Conservation (phyloP, 306 rosid species). For the Lotus japonicus region DNA sequence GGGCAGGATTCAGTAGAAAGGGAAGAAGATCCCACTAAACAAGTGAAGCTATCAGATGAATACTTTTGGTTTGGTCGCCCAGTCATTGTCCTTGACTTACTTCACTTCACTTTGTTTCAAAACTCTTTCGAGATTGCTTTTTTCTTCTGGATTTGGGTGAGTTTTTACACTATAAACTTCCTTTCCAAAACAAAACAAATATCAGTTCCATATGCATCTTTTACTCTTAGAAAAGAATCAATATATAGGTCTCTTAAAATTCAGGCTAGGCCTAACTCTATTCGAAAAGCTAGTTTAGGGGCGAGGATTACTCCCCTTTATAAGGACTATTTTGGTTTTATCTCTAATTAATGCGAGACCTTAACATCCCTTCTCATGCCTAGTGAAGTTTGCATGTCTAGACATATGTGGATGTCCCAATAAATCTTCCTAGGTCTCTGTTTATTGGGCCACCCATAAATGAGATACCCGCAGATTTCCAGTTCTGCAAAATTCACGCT, state of each 20-base stretch:
- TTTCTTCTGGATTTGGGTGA: slow-evolving; percentile 94
- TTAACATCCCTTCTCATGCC: too few relatives aligned
- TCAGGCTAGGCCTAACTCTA: too few relatives aligned
- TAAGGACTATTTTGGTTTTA: too few relatives aligned
- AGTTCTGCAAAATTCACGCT: too few relatives aligned
- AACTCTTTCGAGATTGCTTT: slow-evolving; percentile 92
- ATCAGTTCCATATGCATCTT: background rate
- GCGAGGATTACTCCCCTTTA: too few relatives aligned
- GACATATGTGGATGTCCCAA: too few relatives aligned
- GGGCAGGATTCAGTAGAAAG: slow-evolving; percentile 41
- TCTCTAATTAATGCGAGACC: too few relatives aligned
- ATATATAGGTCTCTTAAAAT: background rate
- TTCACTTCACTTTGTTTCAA: slow-evolving; percentile 92
- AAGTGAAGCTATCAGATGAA: slow-evolving; percentile 72
- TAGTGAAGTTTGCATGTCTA: too few relatives aligned
- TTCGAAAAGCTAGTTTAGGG: too few relatives aligned
- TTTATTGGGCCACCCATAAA: too few relatives aligned
- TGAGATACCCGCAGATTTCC: too few relatives aligned
- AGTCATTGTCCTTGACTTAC: slow-evolving; percentile 47
- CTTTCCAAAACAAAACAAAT: slow-evolving; percentile 3
- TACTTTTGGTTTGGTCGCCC: slow-evolving; percentile 76
- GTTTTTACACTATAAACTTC: background rate
- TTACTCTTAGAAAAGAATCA: background rate
- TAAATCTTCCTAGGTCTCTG: too few relatives aligned
- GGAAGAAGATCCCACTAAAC: slow-evolving; percentile 8